Conservation (phyloP, 2,329 filamentous ascomycete genomes). For the Zalaria sp. region DNA sequence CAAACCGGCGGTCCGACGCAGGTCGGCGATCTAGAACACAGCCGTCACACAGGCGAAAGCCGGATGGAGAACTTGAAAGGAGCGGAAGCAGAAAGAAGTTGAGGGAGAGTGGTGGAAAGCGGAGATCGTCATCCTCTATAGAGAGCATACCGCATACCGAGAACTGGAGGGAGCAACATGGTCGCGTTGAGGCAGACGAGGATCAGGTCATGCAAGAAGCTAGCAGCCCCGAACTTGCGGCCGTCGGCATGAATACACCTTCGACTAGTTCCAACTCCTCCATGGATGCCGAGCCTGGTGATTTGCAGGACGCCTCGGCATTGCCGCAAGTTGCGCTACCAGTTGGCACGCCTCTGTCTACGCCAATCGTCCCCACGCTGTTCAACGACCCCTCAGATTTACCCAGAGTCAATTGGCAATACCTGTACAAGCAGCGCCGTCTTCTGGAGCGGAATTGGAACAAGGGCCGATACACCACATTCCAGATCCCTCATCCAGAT, state of each 20-base stretch:
- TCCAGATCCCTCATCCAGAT: conserved; percentile 76
- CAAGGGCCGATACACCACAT: conserved; percentile 65
- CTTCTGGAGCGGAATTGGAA: conserved; percentile 87
- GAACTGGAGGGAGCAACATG: conserved; percentile 33
- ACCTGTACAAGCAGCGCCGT: conserved; percentile 77
- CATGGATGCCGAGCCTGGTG: neutral
- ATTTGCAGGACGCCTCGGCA: neutral
- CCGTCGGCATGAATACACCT: too few relatives aligned
- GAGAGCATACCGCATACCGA: neutral
- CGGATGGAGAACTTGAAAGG: conserved; percentile 34
- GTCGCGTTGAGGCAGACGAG: conserved; percentile 30
- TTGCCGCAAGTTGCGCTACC: neutral
- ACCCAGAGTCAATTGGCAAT: conserved; percentile 64
- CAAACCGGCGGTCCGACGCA: neutral
- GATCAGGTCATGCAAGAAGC: conserved; percentile 5
- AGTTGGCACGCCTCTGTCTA: neutral
- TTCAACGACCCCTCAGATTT: neutral
- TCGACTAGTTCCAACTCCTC: neutral
- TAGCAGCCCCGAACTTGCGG: neutral
- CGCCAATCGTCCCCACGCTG: neutral
- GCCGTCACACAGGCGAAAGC: conserved; percentile 28
- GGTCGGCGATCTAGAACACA: conserved; percentile 1
- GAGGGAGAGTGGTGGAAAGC: conserved; percentile 22
- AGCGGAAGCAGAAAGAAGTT: conserved; percentile 40
- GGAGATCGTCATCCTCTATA: neutral